Evolutionary conservation across 352 stramenopile species (phyloP), one percentile per base, ranked within the genome.

Genomic region (Elongisporangium prolatum): DNA sequence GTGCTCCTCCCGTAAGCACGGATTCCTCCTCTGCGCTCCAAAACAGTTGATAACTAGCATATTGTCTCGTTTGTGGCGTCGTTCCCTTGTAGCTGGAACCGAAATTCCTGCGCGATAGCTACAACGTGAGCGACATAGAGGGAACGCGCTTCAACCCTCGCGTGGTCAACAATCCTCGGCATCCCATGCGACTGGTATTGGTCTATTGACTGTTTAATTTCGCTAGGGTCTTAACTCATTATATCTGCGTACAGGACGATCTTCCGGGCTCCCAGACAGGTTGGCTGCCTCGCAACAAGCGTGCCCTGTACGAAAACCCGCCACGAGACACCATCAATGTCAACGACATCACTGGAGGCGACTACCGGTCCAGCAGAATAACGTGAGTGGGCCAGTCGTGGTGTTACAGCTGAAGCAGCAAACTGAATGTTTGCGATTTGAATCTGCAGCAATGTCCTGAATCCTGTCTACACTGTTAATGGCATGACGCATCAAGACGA

Each of bases 401-500:
- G n/a, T 55, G 10, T n/a, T 21, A 18, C 13, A 21, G n/a, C 28
- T n/a, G n/a, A n/a, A n/a, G n/a, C n/a, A n/a, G n/a, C n/a, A n/a
- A n/a, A n/a, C n/a, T n/a, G n/a, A n/a, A n/a, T n/a, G n/a, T n/a
- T 22, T 20, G 8, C n/a, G 38, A 13, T 25, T 22, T 38, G 55
- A 17, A 16, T 34, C 59, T 7, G 14, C 51, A 92, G 78, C 4
- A 77, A 92, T 49, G 72, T 87, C n/a, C 48, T 92, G 22, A 84
- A 89, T 58, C 83, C 83, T 2, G 71, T 87, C n/a, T 89, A 90
- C 61, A 81, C 61, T 1, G 65, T 92, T n/a, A 82, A 92, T 25
- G 80, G 83, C 54, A 77, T 80, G 61, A 88, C 65, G 4, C 60
- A 66, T 44, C 40, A 67, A 25, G 77, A 89, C 57, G 83, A 92